Evolutionary conservation across 768 basidiomycete species (phyloP).

Genomic region (Sporobolomyces phaffii): DNA sequence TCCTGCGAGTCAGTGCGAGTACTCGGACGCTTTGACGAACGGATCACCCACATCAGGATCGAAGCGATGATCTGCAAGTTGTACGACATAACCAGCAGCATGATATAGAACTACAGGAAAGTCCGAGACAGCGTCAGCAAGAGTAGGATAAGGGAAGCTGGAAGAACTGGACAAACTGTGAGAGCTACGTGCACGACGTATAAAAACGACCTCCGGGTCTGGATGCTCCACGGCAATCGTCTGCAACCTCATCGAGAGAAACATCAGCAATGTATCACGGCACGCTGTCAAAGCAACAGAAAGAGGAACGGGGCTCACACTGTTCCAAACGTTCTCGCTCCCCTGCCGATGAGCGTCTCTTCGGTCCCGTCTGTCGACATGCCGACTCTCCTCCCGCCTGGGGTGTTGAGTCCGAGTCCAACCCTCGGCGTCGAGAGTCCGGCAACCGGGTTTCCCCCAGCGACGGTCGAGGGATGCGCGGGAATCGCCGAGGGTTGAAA

Average conservation of each 20-base stretch:
- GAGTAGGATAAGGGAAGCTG: neutral
- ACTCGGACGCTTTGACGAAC: neutral
- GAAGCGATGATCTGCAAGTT: slow-evolving; percentile 29
- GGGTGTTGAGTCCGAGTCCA: slow-evolving; percentile 1
- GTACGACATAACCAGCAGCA: slow-evolving; percentile 33
- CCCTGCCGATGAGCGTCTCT: neutral
- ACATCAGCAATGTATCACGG: too few relatives aligned
- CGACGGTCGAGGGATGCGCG: neutral
- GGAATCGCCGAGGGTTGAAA: neutral
- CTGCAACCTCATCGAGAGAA: neutral
- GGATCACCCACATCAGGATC: slow-evolving; percentile 11
- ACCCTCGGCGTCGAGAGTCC: neutral
- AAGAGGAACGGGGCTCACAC: slow-evolving; percentile 3
- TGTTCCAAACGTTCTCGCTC: slow-evolving; percentile 7
- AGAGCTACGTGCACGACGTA: slow-evolving; percentile 15
- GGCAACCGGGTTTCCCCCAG: neutral
- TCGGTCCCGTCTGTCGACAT: slow-evolving; percentile 2
- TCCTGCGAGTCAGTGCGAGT: too few relatives aligned
- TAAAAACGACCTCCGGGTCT: slow-evolving; percentile 1
- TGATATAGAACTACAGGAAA: slow-evolving; percentile 22
- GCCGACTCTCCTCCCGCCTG: slow-evolving; percentile 12
- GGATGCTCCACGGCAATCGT: slow-evolving; percentile 14
- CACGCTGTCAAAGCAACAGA: too few relatives aligned
- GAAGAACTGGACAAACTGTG: neutral
- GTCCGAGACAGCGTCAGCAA: neutral